A percentile compares a stretch with the other conserved stretches of the same genome.
Conservation (phyloP, 108 stramenopile species). For the Chaetoceros muelleri region DNA sequence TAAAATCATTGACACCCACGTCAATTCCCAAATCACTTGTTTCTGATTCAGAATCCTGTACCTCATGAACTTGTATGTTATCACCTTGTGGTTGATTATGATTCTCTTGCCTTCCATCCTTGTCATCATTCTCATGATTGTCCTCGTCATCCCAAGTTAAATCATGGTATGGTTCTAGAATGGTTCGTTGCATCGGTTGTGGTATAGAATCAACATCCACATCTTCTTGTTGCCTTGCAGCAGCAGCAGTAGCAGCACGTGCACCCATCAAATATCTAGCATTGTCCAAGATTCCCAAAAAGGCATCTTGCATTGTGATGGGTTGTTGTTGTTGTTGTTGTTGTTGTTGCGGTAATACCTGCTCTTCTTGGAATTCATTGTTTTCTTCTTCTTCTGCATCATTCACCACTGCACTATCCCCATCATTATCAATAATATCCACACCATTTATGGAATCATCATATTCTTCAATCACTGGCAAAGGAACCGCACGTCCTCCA, state of each 20-base stretch:
- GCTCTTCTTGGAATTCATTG: not conserved
- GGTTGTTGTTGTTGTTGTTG: too few species aligned
- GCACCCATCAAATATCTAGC: not conserved
- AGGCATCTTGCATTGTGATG: not conserved
- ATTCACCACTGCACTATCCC: not conserved
- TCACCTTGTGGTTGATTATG: not conserved
- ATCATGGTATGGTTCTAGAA: constrained; percentile 4
- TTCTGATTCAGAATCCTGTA: not conserved
- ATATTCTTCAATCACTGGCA: constrained; percentile 2
- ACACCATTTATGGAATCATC: not conserved
- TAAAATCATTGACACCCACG: constrained; percentile 1
- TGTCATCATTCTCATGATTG: not conserved
- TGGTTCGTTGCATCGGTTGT: too few species aligned
- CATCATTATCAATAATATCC: not conserved
- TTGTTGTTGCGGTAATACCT: too few species aligned
- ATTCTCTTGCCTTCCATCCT: not conserved
- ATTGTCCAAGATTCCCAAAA: not conserved
- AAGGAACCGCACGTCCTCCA: constrained; percentile 16
- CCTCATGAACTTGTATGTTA: not conserved
- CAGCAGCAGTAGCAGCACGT: not conserved
- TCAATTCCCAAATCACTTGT: constrained; percentile 7
- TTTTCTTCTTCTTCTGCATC: constrained; percentile 1
- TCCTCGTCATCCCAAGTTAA: not conserved
- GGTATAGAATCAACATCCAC: too few species aligned
- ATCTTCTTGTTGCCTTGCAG: not conserved